Conservation (phyloP, 1,284 basidiomycete genomes). For the Moesziomyces aphidis region DNA sequence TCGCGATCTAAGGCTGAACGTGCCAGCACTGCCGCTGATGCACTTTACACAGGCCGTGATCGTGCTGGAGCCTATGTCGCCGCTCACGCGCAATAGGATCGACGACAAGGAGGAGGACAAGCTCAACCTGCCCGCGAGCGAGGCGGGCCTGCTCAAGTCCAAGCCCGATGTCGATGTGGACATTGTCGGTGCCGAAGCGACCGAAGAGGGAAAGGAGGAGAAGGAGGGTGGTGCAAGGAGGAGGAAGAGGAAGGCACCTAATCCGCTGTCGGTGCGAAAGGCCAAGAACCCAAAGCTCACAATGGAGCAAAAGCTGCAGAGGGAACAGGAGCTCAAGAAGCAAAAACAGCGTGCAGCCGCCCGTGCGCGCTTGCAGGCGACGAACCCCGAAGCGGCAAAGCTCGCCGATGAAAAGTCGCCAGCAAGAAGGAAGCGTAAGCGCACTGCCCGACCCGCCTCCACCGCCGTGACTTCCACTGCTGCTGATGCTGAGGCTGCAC, state of each 20-base stretch:
- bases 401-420: neutral
- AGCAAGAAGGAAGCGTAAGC: constrained; percentile 19
- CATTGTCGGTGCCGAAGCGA: constrained; percentile 27
- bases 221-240: constrained; percentile 8
- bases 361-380: constrained; percentile 14
- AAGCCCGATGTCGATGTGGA: constrained; percentile 22
- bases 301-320: constrained; percentile 37
- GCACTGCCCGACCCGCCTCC: neutral
- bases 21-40: constrained; percentile 58
- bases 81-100: constrained; percentile 52
- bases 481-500: neutral
- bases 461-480: neutral
- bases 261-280: constrained; percentile 92
- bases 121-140: constrained; percentile 38
- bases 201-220: constrained; percentile 75
- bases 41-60: constrained; percentile 65
- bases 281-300: constrained; percentile 66
- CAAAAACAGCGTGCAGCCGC: constrained; percentile 37
- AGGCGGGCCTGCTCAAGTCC: constrained; percentile 26
- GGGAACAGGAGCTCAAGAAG: constrained; percentile 70
- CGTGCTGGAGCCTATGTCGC: constrained; percentile 65
- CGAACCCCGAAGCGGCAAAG: neutral
- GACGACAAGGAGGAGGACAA: constrained; percentile 50
- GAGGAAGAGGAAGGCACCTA: constrained; percentile 77
- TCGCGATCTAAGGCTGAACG: constrained; percentile 30